A percentile compares a stretch with the other conserved stretches of the same genome.
Conservation (phyloP, 495 filamentous ascomycete genomes). For the Penicillium lividum region DNA sequence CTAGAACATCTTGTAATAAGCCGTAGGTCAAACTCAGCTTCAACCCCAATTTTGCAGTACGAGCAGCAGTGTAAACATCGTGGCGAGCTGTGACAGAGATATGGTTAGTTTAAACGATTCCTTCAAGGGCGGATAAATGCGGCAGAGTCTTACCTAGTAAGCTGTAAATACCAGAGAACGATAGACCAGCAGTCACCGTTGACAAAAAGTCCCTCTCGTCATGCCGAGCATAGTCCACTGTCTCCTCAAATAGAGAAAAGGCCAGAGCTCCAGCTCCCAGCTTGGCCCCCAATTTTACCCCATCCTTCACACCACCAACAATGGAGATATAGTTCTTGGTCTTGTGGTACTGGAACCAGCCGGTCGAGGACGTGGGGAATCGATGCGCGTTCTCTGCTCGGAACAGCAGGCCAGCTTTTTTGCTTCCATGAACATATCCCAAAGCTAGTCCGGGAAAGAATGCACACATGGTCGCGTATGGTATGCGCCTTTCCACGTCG, state of each 20-base stretch:
- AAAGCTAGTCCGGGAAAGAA: constrained; percentile 66
- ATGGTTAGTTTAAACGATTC: constrained; percentile 17
- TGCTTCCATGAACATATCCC: constrained; percentile 71
- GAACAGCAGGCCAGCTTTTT: constrained; percentile 74
- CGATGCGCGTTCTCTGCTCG: constrained; percentile 94
- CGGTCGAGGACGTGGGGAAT: constrained; percentile 73
- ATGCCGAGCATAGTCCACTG: constrained; percentile 73
- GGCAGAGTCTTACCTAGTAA: constrained; percentile 65
- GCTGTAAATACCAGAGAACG: constrained; percentile 83
- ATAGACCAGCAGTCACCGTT: constrained; percentile 64
- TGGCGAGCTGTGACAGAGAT: constrained; percentile 63
- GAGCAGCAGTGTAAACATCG: constrained; percentile 76
- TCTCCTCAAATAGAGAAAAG: constrained; percentile 79
- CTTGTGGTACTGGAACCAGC: constrained; percentile 98
- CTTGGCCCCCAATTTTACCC: constrained; percentile 70
- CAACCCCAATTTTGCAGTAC: constrained; percentile 78
- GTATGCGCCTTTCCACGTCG: constrained; percentile 64
- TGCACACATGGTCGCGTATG: constrained; percentile 56
- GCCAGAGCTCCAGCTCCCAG: constrained; percentile 62
- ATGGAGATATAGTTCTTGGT: constrained; percentile 88
- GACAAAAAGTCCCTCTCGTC: constrained; percentile 25
- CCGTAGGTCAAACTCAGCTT: constrained; percentile 79
- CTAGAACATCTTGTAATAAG: constrained; percentile 71
- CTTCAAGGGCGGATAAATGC: constrained; percentile 3
- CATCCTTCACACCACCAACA: constrained; percentile 73